Percentiles rank a stretch among this genome's conserved stretches.
Conservation (phyloP, 768 basidiomycete genomes). For the Cystofilobasidium macerans region DNA sequence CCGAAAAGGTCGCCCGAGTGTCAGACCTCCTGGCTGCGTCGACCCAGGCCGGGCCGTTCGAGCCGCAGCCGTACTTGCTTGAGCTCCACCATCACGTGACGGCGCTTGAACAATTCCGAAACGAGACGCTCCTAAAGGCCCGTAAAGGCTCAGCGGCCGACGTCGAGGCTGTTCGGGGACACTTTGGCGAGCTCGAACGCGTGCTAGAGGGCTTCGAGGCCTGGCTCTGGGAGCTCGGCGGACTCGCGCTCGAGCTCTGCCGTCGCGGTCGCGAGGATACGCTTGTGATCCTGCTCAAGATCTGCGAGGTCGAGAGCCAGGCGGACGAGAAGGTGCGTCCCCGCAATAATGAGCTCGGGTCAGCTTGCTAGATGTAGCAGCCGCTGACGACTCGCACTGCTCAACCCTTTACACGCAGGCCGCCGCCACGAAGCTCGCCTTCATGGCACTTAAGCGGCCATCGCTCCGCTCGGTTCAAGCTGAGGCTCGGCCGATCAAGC, state of each 20-base stretch:
- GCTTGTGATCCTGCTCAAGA: slow-evolving; percentile 84
- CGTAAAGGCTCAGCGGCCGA: slow-evolving; percentile 59
- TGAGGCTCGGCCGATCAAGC: slow-evolving; percentile 82
- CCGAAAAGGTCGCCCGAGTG: slow-evolving; percentile 64
- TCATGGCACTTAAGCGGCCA: background rate
- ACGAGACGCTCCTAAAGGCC: slow-evolving; percentile 87
- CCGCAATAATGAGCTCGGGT: no score
- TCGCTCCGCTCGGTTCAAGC: slow-evolving; percentile 79
- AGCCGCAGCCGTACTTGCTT: slow-evolving; percentile 69
- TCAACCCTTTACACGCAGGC: slow-evolving; percentile 47
- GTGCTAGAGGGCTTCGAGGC: slow-evolving; percentile 73
- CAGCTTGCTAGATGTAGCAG: no score
- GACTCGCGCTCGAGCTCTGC: slow-evolving; percentile 45
- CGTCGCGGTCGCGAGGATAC: slow-evolving; percentile 68
- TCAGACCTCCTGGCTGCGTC: slow-evolving; percentile 59
- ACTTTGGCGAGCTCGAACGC: slow-evolving; percentile 48
- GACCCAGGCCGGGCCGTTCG: slow-evolving; percentile 66
- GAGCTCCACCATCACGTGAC: slow-evolving; percentile 82
- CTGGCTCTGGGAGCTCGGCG: slow-evolving; percentile 53
- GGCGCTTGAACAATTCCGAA: slow-evolving; percentile 84
- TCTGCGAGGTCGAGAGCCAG: slow-evolving; percentile 80
- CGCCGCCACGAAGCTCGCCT: slow-evolving; percentile 53
- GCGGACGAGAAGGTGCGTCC: slow-evolving; percentile 79
- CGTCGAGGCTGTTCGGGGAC: slow-evolving; percentile 34
- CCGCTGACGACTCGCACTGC: background rate